Percentiles rank a stretch among this genome's conserved stretches.
phyloP scores from a whole-genome alignment of 768 basidiomycete genomes.

The Leucocoprinus birnbaumii region DNA sequence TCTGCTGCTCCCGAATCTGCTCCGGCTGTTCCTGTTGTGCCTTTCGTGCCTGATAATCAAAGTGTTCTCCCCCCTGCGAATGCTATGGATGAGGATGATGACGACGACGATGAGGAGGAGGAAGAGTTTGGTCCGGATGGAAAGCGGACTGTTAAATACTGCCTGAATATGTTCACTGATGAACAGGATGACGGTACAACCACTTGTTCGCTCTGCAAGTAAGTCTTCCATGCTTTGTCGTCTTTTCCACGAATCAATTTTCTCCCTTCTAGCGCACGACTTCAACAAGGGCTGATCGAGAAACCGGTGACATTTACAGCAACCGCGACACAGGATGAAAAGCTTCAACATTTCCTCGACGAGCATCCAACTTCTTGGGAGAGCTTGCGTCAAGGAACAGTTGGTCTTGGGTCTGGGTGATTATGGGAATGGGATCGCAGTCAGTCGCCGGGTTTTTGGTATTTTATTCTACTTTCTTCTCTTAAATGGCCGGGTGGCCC shows the following conservation, averaged over 20 bases:
- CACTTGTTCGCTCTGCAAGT: slow-evolving; percentile 54
- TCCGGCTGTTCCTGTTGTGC: neutral
- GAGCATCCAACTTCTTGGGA: slow-evolving; percentile 52
- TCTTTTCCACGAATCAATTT: neutral
- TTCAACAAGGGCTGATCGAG: slow-evolving; percentile 19
- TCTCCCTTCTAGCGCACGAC: slow-evolving; percentile 32
- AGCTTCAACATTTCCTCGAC: slow-evolving; percentile 44
- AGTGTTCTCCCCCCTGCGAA: neutral
- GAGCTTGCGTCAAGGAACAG: slow-evolving; percentile 19
- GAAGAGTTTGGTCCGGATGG: slow-evolving; percentile 40
- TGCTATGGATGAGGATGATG: slow-evolving; percentile 20
- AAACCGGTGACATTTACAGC: slow-evolving; percentile 22
- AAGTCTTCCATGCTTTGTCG: slow-evolving; percentile 21
- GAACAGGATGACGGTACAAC: slow-evolving; percentile 26
- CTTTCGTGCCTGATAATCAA: too few relatives aligned
- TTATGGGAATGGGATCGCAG: neutral
- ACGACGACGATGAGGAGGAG: slow-evolving; percentile 31
- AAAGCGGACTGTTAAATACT: slow-evolving; percentile 34
- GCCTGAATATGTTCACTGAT: slow-evolving; percentile 41
- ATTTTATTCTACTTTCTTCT: neutral
- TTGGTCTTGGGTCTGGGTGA: neutral
- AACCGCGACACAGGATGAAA: slow-evolving; percentile 35
- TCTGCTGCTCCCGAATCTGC: neutral
- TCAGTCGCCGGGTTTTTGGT: neutral
- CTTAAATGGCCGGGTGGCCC: neutral